Evolutionary conservation across 2,329 filamentous ascomycete species (phyloP).

Genomic region (Cladosporium sp.): DNA sequence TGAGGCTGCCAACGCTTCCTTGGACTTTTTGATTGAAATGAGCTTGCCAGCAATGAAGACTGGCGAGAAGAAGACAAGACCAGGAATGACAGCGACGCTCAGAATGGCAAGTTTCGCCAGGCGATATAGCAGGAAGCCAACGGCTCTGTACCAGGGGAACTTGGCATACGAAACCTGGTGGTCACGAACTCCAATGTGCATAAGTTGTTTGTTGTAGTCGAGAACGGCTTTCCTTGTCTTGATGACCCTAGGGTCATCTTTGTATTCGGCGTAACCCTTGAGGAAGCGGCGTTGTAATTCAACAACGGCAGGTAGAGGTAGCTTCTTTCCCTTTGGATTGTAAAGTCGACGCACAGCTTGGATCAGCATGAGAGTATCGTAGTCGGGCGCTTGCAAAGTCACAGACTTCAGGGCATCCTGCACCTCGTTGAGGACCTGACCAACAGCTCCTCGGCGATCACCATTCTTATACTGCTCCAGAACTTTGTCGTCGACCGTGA

Average conservation of each 20-base stretch:
- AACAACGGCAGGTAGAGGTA: constrained; percentile 87
- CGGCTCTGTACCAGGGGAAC: constrained; percentile 73
- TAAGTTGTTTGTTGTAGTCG: constrained; percentile 83
- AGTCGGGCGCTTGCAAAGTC: constrained; percentile 88
- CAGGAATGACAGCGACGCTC: constrained; percentile 78
- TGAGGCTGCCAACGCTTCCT: constrained; percentile 78
- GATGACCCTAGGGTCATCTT: constrained; percentile 82
- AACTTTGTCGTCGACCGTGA: constrained; percentile 79
- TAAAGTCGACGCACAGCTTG: constrained; percentile 92
- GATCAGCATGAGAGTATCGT: constrained; percentile 94
- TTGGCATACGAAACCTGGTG: constrained; percentile 93
- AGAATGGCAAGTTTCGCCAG: constrained; percentile 75
- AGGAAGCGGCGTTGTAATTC: constrained; percentile 91
- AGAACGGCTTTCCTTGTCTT: constrained; percentile 72
- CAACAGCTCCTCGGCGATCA: constrained; percentile 82
- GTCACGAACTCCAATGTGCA: constrained; percentile 83
- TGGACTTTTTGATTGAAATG: constrained; percentile 79
- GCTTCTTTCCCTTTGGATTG: constrained; percentile 89
- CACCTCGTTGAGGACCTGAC: constrained; percentile 79
- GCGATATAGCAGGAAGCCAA: constrained; percentile 76
- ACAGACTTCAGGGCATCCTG: constrained; percentile 83
- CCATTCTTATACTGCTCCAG: constrained; percentile 83
- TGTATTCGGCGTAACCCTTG: constrained; percentile 88
- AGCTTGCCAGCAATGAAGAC: constrained; percentile 82
- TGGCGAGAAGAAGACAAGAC: constrained; percentile 81